These are phyloP conservation scores for Globomyces sp. DNA, from an alignment of 371 early-diverging fungal genomes.

Conservation along the genomic window DNA sequence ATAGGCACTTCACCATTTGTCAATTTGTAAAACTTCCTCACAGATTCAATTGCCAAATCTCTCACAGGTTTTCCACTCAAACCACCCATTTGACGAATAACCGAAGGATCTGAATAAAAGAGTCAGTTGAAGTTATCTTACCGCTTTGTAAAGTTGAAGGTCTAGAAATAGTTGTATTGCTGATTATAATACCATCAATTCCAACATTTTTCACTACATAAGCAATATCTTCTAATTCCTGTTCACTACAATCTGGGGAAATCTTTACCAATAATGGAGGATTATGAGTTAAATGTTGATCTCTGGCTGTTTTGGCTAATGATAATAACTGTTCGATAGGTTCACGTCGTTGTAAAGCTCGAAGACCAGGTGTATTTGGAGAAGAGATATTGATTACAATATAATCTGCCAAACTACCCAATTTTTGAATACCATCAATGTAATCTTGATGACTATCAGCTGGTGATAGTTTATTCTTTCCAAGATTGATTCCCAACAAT, in stretches of 20 bases:
- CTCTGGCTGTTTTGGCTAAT: slow-evolving; percentile 51
- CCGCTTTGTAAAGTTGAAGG: slow-evolving; percentile 54
- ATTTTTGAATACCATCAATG: slow-evolving; percentile 60
- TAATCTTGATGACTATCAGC: slow-evolving; percentile 66
- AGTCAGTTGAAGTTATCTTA: slow-evolving; percentile 23
- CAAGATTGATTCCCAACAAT: slow-evolving; percentile 77
- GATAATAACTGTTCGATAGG: slow-evolving; percentile 63
- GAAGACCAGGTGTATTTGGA: slow-evolving; percentile 80
- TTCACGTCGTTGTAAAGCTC: slow-evolving; percentile 63
- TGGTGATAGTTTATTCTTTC: slow-evolving; percentile 76
- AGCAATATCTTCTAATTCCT: slow-evolving; percentile 71
- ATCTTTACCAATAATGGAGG: slow-evolving; percentile 81
- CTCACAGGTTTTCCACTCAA: slow-evolving; percentile 74
- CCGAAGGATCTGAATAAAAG: slow-evolving; percentile 26
- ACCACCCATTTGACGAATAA: slow-evolving; percentile 65
- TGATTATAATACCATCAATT: slow-evolving; percentile 79
- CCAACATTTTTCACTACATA: slow-evolving; percentile 58
- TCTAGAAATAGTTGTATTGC: slow-evolving; percentile 79
- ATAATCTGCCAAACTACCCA: slow-evolving; percentile 77
- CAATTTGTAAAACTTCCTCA: slow-evolving; percentile 64
- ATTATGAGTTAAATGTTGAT: slow-evolving; percentile 39
- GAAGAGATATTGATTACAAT: slow-evolving; percentile 78
- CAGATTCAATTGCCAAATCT: slow-evolving; percentile 59
- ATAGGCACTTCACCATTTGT: slow-evolving; percentile 69
- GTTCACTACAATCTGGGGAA: slow-evolving; percentile 71